Percentiles rank a stretch among this genome's conserved stretches.
These are phyloP conservation scores for Cercospora sp. DNA, from an alignment of 2,329 filamentous ascomycete species.

Conservation along the genomic window DNA sequence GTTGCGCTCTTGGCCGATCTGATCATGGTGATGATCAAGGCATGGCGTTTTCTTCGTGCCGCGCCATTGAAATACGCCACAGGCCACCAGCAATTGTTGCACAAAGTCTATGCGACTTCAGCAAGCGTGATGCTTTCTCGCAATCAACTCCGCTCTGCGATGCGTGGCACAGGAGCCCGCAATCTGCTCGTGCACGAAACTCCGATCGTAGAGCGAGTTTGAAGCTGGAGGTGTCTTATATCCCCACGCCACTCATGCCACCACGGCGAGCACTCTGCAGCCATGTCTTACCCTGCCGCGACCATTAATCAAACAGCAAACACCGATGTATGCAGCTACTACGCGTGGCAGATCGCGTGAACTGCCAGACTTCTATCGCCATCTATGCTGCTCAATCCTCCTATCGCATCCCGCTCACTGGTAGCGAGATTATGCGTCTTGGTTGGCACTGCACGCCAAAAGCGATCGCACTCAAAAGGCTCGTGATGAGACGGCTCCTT, in stretches of 20 bases:
- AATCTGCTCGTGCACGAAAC: background rate
- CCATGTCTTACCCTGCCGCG: conserved; percentile 3
- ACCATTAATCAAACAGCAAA: conserved; percentile 4
- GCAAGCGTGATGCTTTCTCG: background rate
- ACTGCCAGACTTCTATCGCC: background rate
- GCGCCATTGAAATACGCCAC: background rate
- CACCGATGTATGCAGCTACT: conserved; percentile 9
- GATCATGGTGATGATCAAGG: background rate
- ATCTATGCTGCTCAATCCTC: background rate
- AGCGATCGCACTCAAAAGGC: background rate
- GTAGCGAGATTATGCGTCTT: conserved; percentile 1
- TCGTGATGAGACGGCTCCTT: background rate
- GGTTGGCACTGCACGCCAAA: background rate
- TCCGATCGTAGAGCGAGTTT: background rate
- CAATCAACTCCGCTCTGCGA: background rate
- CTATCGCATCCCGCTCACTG: background rate
- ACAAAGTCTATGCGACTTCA: background rate
- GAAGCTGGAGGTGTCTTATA: background rate
- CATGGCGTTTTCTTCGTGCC: background rate
- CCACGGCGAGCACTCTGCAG: background rate
- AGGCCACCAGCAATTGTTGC: background rate
- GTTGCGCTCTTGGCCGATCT: background rate
- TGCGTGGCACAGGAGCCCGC: background rate
- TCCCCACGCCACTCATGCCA: background rate
- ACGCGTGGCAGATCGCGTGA: background rate